Conservation (phyloP, 108 stramenopile species). For the Pelagomonas calceolata region DNA sequence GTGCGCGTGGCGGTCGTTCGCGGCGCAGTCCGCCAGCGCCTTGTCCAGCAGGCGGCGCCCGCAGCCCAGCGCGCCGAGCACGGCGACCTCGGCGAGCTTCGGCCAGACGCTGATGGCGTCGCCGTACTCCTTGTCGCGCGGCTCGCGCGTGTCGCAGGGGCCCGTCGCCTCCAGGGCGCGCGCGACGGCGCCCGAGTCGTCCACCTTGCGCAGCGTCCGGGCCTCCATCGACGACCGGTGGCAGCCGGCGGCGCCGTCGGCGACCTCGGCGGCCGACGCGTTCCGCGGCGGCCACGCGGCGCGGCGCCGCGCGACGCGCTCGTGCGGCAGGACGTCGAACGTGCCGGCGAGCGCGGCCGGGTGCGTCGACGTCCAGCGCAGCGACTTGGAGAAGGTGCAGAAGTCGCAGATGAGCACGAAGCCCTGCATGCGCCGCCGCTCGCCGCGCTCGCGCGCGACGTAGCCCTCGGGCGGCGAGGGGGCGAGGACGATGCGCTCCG, state of each 20-base stretch:
- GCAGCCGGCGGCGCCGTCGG: not conserved
- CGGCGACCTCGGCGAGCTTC: slow-evolving; percentile 9
- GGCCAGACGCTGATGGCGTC: slow-evolving; percentile 16
- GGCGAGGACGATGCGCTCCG: not conserved
- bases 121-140: slow-evolving; percentile 4
- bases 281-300: not conserved
- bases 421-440: slow-evolving; percentile 6
- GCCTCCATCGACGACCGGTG: not conserved
- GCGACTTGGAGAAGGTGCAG: not conserved
- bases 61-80: slow-evolving; percentile 25
- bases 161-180: too few relatives aligned
- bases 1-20: not conserved
- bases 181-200: not conserved
- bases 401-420: not conserved
- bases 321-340: not conserved
- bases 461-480: not conserved
- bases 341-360: not conserved
- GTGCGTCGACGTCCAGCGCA: not conserved
- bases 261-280: not conserved
- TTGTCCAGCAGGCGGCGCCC: slow-evolving; percentile 10
- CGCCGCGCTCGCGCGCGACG: not conserved
- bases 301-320: not conserved
- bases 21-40: slow-evolving; percentile 1
- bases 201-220: not conserved
- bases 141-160: not conserved